These are phyloP conservation scores for Colletotrichum falcatum DNA, from an alignment of 2,329 filamentous ascomycete species.

Conservation along the genomic window DNA sequence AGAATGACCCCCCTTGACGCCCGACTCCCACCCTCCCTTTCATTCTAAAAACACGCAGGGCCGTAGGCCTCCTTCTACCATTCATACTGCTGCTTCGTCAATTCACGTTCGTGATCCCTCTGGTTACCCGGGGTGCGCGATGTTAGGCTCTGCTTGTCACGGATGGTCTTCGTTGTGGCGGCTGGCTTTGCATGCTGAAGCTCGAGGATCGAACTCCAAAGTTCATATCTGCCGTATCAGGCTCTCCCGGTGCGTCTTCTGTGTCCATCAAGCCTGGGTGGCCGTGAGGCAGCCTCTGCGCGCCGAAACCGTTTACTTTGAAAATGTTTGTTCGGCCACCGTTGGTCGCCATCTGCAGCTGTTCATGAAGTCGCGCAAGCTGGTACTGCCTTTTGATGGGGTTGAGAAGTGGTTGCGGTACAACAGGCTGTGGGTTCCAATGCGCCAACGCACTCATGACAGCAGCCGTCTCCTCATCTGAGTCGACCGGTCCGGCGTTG, in stretches of 20 bases:
- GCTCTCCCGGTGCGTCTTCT: slow-evolving; percentile 70
- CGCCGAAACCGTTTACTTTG: slow-evolving; percentile 67
- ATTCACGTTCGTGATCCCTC: neutral
- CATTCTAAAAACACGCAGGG: slow-evolving; percentile 10
- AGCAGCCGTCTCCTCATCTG: slow-evolving; percentile 90
- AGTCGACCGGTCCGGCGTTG: slow-evolving; percentile 86
- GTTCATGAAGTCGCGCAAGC: slow-evolving; percentile 72
- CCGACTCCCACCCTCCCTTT: slow-evolving; percentile 2
- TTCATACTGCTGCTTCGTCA: neutral
- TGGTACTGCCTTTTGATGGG: slow-evolving; percentile 74
- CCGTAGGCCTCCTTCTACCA: neutral
- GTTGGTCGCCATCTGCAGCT: slow-evolving; percentile 75
- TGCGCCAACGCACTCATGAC: slow-evolving; percentile 85
- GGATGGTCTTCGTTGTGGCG: slow-evolving; percentile 59
- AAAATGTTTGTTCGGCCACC: slow-evolving; percentile 75
- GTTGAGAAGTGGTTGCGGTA: slow-evolving; percentile 72
- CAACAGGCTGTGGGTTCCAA: slow-evolving; percentile 82
- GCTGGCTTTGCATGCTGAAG: slow-evolving; percentile 56
- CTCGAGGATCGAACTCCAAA: slow-evolving; percentile 58
- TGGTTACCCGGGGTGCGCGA: neutral
- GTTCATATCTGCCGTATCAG: slow-evolving; percentile 58
- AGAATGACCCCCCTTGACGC: slow-evolving; percentile 12
- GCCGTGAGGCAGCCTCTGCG: slow-evolving; percentile 64
- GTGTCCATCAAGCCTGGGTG: slow-evolving; percentile 60
- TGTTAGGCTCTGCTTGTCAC: slow-evolving; percentile 60